Conservation (phyloP, 1,284 basidiomycete genomes). For the Cutaneotrichosporon sp. region DNA sequence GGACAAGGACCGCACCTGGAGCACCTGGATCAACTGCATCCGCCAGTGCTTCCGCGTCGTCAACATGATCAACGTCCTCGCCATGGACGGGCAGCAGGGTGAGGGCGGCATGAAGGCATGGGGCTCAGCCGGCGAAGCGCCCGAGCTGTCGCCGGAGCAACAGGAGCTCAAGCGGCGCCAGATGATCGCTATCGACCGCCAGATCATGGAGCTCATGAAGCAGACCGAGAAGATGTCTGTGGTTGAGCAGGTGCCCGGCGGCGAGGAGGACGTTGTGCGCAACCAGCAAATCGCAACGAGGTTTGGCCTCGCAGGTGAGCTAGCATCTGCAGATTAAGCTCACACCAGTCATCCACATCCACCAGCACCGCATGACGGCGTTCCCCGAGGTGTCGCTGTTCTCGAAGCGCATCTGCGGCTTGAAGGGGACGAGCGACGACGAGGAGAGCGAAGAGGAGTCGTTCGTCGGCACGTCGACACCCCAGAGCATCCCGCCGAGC, state of each 20-base stretch:
- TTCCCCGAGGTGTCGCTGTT: slow-evolving; percentile 54
- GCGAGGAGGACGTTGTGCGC: slow-evolving; percentile 53
- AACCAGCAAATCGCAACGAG: slow-evolving; percentile 50
- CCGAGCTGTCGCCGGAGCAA: slow-evolving; percentile 6
- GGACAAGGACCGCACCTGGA: slow-evolving; percentile 47
- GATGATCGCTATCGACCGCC: slow-evolving; percentile 46
- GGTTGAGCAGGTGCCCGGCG: slow-evolving; percentile 50
- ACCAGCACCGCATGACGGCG: slow-evolving; percentile 51
- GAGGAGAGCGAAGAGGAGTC: slow-evolving; percentile 8
- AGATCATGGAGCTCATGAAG: slow-evolving; percentile 47
- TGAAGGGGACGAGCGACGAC: slow-evolving; percentile 21
- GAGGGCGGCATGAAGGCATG: slow-evolving; percentile 3
- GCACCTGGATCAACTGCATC: slow-evolving; percentile 47
- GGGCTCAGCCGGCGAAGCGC: slow-evolving; percentile 2
- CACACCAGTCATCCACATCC: slow-evolving; percentile 45
- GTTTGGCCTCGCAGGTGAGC: slow-evolving; percentile 39
- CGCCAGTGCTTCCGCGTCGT: slow-evolving; percentile 42
- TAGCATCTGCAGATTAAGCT: not conserved
- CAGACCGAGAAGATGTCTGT: slow-evolving; percentile 44
- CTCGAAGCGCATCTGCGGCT: slow-evolving; percentile 50
- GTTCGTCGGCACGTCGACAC: not conserved
- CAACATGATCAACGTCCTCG: slow-evolving; percentile 41
- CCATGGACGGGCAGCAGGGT: not conserved
- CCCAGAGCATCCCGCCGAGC: slow-evolving; percentile 9
- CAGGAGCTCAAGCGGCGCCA: slow-evolving; percentile 17